Evolutionary conservation across 768 basidiomycete species (phyloP), one percentile per base, ranked within the genome.

Genomic region (Mycena latifolia): DNA sequence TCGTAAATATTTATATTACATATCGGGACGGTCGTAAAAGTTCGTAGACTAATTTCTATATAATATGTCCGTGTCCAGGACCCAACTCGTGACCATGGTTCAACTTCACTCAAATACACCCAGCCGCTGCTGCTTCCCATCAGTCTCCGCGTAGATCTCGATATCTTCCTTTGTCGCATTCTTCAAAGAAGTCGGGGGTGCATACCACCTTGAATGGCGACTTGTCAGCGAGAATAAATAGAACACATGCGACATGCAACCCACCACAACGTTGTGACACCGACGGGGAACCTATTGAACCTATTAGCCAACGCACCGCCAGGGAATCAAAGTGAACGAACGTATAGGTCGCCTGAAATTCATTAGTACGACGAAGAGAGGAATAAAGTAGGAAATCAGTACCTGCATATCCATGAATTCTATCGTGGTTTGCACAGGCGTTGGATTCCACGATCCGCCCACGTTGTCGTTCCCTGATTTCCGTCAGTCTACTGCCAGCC

Each of bases 391-490:
- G 24, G 24, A 20, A 45, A 4, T 1, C 69, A 78, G 74, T 55
- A 84, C 89, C 81, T 89, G 88, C 76, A 79, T 81, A 3, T 85
- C 90, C 56, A 84, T 82, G 77, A 91, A 91, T 63, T 86, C 84
- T 63, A 92, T 91, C 11, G 89, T 90, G 1, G 88, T 77, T 28
- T 70, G 73, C 0, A 91, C 85, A 0, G 86, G 81, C 20, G 77
- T 78, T 0, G 88, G 88, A 63, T 88, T 82, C 87, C 85, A 89
- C 29, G 41, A 28, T 5, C 83, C 81, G n/a, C 81, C 80, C 3
- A 80, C 74, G 43, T 78, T 79, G 68, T 89, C 88, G 62, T 87
- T 76, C 86, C 86, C 81, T 82, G 43, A 55, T 12, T 15, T 24
- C 11, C 66, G 68, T 69, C 47, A 35, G n/a, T 10, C 29, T 43